Evolutionary conservation across 2,329 filamentous ascomycete species (phyloP), one percentile per base, ranked within the genome.

Genomic region (Exophiala dermatitidis): DNA sequence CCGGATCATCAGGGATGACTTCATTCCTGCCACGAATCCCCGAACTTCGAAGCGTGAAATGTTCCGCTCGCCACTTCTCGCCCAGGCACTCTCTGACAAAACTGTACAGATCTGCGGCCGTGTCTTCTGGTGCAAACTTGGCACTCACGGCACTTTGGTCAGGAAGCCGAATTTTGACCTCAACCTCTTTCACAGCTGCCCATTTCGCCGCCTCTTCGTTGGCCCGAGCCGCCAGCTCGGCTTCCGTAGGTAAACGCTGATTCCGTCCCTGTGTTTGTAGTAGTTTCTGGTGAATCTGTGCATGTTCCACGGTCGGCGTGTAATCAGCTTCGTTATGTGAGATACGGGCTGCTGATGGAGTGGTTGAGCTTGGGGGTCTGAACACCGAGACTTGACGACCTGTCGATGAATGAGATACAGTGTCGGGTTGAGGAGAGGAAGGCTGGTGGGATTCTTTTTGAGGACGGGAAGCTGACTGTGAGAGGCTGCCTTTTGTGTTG

Each of bases 141-240:
- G 84, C 84, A 48, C 89, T 81, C 32, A 90, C 81, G 49, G 84
- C 83, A 53, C 83, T 86, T 62, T 90, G 87, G 66, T 97, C 90
- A 0, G 91, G 91, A 62, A 96, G 90, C 29, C 90, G 85, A 46
- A 96, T 80, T 60, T 87, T 89, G 59, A 97, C 77, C 30, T 82
- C 78, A 32, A 95, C 80, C 32, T 81, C 80, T 47, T 79, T 81
- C 56, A 90, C 77, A 3, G 79, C 77, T 3, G 83, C 78, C 1
- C 90, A 73, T 58, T 77, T 84, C 31, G 83, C 82, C 44, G 80
- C 79, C 48, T 84, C 82, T 26, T 80, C 83, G 3, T 80, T 75
- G 33, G 82, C 83, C 60, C 83, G 82, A 28, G 84, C 83, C 34
- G 83, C 84, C 7, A 94, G 74, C 66, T 97, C 91, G 33, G 81